Percentiles rank a stretch among this genome's conserved stretches.
These are phyloP conservation scores for Podospora appendiculata DNA, from an alignment of 495 filamentous ascomycete species.

Conservation along the genomic window DNA sequence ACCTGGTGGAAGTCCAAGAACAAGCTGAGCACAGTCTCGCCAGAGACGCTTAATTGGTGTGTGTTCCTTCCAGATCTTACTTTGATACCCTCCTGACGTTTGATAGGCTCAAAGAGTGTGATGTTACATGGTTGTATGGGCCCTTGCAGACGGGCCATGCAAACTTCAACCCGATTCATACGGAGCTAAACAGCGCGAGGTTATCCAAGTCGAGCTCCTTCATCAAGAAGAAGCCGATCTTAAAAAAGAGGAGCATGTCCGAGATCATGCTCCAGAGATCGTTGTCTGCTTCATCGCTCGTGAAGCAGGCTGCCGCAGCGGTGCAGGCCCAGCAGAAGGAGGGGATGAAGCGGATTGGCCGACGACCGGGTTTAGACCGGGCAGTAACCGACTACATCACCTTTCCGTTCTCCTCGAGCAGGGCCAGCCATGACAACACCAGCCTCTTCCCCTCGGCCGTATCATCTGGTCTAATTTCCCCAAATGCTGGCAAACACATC, in stretches of 20 bases:
- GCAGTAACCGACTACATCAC: constrained; percentile 61
- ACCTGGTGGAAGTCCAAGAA: constrained; percentile 94
- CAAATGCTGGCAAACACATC: constrained; percentile 71
- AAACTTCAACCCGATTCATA: constrained; percentile 40
- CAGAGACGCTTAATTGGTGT: constrained; percentile 85
- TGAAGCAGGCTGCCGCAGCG: constrained; percentile 89
- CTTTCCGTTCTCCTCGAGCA: constrained; percentile 47
- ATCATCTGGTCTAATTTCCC: constrained; percentile 60
- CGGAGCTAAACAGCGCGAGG: constrained; percentile 36
- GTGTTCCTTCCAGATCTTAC: constrained; percentile 15
- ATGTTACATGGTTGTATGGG: constrained; percentile 97
- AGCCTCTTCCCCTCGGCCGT: constrained; percentile 50
- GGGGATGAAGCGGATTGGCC: constrained; percentile 32
- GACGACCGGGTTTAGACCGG: constrained; percentile 40
- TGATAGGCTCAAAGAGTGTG: constrained; percentile 86
- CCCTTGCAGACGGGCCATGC: constrained; percentile 67
- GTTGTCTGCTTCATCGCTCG: constrained; percentile 78
- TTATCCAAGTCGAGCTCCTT: constrained; percentile 80
- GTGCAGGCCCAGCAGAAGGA: constrained; percentile 81
- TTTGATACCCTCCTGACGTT: constrained; percentile 15
- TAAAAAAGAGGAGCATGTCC: constrained; percentile 95
- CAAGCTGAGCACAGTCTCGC: constrained; percentile 75
- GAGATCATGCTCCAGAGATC: constrained; percentile 92
- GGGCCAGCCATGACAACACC: constrained; percentile 47
- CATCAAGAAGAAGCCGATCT: constrained; percentile 77